phyloP scores from a whole-genome alignment of 148 eudicot genomes.

The Suaeda aralocaspica region DNA sequence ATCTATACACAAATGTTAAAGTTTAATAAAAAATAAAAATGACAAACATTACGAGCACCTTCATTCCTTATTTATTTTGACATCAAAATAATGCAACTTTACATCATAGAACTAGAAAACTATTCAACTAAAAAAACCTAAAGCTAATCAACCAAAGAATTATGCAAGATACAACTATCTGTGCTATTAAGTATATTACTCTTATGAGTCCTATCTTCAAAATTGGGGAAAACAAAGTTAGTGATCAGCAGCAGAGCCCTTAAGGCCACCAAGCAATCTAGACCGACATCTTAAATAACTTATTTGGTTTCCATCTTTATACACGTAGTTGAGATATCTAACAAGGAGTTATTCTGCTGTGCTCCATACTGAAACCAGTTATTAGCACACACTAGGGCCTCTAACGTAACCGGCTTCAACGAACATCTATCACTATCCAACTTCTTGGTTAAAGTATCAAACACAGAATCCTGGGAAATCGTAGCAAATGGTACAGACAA shows the following conservation, averaged over 20 bases:
- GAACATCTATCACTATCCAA: conserved; percentile 47
- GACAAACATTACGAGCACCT: background rate
- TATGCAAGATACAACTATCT: conserved; percentile 16
- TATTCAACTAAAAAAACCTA: conserved; percentile 2
- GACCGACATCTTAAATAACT: background rate
- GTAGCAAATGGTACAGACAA: conserved; percentile 61
- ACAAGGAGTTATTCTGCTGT: conserved; percentile 3
- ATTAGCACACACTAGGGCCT: conserved; percentile 66
- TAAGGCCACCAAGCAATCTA: background rate
- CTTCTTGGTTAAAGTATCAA: conserved; percentile 45
- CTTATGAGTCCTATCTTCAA: conserved; percentile 12
- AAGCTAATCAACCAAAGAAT: conserved; percentile 13
- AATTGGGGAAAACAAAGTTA: conserved; percentile 12
- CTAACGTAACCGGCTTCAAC: conserved; percentile 38
- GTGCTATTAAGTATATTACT: conserved; percentile 15
- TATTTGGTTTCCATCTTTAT: conserved; percentile 15
- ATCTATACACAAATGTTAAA: too few relatives aligned
- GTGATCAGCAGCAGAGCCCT: conserved; percentile 9
- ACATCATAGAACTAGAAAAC: conserved; percentile 18
- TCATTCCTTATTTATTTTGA: background rate
- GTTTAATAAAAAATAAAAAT: too few relatives aligned
- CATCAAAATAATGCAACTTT: conserved; percentile 9
- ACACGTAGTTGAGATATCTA: conserved; percentile 12
- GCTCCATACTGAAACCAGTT: conserved; percentile 58
- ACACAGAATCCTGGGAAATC: conserved; percentile 47